Evolutionary conservation across 2,329 filamentous ascomycete genomes (phyloP).

Genomic region (Nectriaceae sp.): DNA sequence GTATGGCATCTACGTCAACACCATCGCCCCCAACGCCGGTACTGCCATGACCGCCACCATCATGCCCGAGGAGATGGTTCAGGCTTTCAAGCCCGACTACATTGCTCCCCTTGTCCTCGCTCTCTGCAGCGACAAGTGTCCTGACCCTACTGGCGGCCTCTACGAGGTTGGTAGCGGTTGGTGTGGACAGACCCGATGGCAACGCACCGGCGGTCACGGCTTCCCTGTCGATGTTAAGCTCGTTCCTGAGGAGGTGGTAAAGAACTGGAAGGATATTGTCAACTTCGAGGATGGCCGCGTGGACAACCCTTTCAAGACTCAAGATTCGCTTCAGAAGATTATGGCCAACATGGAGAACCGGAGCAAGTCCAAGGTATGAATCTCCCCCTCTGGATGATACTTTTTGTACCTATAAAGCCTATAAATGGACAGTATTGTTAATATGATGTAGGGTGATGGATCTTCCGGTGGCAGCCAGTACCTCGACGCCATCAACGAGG

Average conservation of each 20-base stretch:
- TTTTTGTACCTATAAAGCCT: slow-evolving; percentile 3
- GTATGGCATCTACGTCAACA: slow-evolving; percentile 98
- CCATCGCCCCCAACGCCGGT: slow-evolving; percentile 95
- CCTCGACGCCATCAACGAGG: slow-evolving; percentile 73
- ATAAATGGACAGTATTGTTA: slow-evolving; percentile 12
- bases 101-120: slow-evolving; percentile 91
- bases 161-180: slow-evolving; percentile 97
- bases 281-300: slow-evolving; percentile 87
- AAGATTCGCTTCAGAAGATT: slow-evolving; percentile 75
- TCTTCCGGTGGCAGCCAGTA: slow-evolving; percentile 58
- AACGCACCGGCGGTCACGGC: slow-evolving; percentile 83
- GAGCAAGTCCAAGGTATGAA: slow-evolving; percentile 62
- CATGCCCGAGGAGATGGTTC: slow-evolving; percentile 95
- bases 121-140: slow-evolving; percentile 82
- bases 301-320: slow-evolving; percentile 79
- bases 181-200: slow-evolving; percentile 91
- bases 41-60: slow-evolving; percentile 94
- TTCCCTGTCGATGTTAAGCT: slow-evolving; percentile 86
- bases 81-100: slow-evolving; percentile 99
- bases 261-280: slow-evolving; percentile 75
- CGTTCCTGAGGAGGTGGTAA: slow-evolving; percentile 80
- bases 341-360: slow-evolving; percentile 85
- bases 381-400: slow-evolving; percentile 25
- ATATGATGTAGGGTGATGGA: slow-evolving; percentile 23
- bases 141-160: slow-evolving; percentile 80